Base-by-base conservation (phyloP, 805 yeast genomes). In the Dipodascopsis uninucleata region DNA sequence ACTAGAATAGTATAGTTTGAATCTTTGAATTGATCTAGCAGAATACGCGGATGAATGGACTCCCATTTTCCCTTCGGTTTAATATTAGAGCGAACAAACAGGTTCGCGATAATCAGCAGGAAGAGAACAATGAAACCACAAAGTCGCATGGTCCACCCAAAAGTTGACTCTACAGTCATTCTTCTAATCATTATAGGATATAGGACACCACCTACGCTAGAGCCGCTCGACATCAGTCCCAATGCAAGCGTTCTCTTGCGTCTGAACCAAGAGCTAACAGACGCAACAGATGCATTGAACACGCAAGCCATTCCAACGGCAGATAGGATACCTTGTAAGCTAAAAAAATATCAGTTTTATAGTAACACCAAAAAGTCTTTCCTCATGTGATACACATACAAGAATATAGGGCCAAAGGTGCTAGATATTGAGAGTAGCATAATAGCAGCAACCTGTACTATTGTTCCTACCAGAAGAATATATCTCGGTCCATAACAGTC, bases 111-210 rank as follows among this genome's bases (percentile, higher is more conserved):
- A 5, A 46, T 31, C 10, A 55, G 46, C n/a, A 65, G 61, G 0
- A 48, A 67, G 5, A 68, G 53, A 38, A 70, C 64, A 16, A 76
- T 59, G 50, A 77, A 71, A 0, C 76, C 77, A 41, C 76, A 61
- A 12, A 70, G 64, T 38, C 82, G 66, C 43, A 74, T 66, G 3
- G 78, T 70, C 81, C 82, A 78, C 8, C 65, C 67, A 53, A 74
- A 77, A 1, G 82, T 81, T 16, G 75, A 66, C 16, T 61, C 58
- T 6, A 57, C 47, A 39, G 71, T 69, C 32, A 75, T 59, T 20
- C 59, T 59, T 36, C 72, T 66, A 18, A 75, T 65, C 66, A 72
- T 66, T 36, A 74, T 59, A 5, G 79, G 77, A 57, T 71, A 75
- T n/a, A 71, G 46, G 43, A 73, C 60, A 7, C 78, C 77, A 3